Evolutionary conservation across 441 rosid genomes (phyloP).

Genomic region (Bruguiera hainesii): DNA sequence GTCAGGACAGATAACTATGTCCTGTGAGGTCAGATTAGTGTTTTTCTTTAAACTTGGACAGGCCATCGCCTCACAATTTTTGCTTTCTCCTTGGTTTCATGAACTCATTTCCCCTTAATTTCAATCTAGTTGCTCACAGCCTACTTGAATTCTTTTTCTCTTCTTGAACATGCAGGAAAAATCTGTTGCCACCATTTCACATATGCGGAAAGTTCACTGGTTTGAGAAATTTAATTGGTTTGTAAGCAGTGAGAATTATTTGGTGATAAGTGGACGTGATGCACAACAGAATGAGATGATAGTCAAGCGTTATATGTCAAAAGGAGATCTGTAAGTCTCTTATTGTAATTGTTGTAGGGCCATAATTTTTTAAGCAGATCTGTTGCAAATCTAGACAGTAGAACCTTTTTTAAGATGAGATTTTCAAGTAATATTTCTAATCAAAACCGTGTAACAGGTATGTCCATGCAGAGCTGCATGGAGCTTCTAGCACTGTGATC

Average conservation of each 20-base stretch:
- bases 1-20: too few relatives aligned
- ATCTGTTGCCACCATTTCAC: constrained; percentile 81
- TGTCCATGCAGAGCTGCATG: constrained; percentile 94
- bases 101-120: too few relatives aligned
- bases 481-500: constrained; percentile 96
- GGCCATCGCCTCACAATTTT: too few relatives aligned
- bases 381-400: background rate
- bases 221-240: constrained; percentile 99
- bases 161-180: constrained; percentile 58
- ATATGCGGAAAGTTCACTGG: constrained; percentile 98
- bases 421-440: background rate
- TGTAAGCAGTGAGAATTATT: constrained; percentile 90
- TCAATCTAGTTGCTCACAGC: too few relatives aligned
- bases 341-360: constrained; percentile 9
- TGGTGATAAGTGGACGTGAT: constrained; percentile 95
- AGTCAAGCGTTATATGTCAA: constrained; percentile 97
- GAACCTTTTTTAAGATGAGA: background rate
- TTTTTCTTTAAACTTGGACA: too few relatives aligned
- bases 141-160: too few relatives aligned
- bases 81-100: too few relatives aligned
- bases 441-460: constrained; percentile 50
- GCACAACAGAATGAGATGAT: constrained; percentile 98
- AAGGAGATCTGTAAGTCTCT: constrained; percentile 89
- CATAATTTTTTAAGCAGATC: background rate
- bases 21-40: too few relatives aligned